phyloP scores from a whole-genome alignment of 2,329 filamentous ascomycete genomes.

The Fusarium redolens region DNA sequence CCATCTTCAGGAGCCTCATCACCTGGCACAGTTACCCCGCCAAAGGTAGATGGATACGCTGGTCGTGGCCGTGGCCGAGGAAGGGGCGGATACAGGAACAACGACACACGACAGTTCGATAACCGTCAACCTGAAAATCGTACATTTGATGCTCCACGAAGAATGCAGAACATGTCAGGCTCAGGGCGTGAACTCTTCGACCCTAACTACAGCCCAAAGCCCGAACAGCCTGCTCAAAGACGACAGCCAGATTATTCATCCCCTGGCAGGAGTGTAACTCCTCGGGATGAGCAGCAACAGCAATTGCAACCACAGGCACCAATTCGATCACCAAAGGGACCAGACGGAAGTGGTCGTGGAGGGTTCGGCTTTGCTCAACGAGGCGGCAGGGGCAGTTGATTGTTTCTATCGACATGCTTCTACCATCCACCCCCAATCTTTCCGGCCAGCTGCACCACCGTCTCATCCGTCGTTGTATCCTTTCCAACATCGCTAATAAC shows the following conservation, averaged over 20 bases:
- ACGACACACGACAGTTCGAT: conserved; percentile 47
- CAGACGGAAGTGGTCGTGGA: conserved; percentile 79
- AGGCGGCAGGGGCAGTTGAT: conserved; percentile 59
- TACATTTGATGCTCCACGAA: conserved; percentile 46
- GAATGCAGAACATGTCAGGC: conserved; percentile 43
- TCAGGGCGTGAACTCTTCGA: conserved; percentile 77
- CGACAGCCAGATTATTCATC: conserved; percentile 53
- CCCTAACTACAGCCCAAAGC: conserved; percentile 75
- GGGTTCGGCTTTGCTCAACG: conserved; percentile 81
- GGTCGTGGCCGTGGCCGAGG: conserved; percentile 61
- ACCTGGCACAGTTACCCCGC: conserved; percentile 70
- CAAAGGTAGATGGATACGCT: conserved; percentile 52
- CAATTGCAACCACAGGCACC: conserved; percentile 65
- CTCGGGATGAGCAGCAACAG: conserved; percentile 66
- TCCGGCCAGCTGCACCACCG: conserved; percentile 87
- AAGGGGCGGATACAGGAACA: conserved; percentile 51
- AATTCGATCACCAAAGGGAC: conserved; percentile 80
- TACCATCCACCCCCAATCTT: conserved; percentile 96
- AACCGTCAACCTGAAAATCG: conserved; percentile 47
- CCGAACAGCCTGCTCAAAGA: conserved; percentile 62
- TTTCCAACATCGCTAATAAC: conserved; percentile 97
- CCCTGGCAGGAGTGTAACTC: conserved; percentile 53
- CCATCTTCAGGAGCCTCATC: conserved; percentile 69
- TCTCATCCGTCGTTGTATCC: conserved; percentile 74
- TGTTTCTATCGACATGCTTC: conserved; percentile 43